phyloP scores from a whole-genome alignment of 257 asterid genomes.

The Galeopsis tetrahit region DNA sequence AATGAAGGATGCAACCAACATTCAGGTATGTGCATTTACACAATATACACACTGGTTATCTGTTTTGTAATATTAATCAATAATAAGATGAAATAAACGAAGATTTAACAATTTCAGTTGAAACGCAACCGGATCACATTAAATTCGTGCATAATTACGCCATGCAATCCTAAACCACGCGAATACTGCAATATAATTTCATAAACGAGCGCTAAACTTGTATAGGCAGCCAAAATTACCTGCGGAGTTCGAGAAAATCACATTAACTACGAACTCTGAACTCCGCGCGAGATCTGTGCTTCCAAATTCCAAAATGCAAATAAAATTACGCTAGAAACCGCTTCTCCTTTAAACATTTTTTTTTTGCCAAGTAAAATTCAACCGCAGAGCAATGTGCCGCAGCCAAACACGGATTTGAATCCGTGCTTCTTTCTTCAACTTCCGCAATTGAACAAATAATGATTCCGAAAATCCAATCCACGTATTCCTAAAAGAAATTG shows the following conservation, averaged over 20 bases:
- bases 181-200: conserved; percentile 14
- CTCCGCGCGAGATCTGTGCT: conserved; percentile 42
- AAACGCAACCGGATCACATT: conserved; percentile 16
- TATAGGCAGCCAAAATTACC: conserved; percentile 33
- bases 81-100: background rate
- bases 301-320: conserved; percentile 23
- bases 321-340: background rate
- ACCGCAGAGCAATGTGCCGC: conserved; percentile 14
- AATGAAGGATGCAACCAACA: conserved; percentile 4
- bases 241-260: conserved; percentile 37
- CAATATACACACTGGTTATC: background rate
- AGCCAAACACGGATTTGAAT: conserved; percentile 26
- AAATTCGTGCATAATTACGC: conserved; percentile 13
- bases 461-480: conserved; percentile 11
- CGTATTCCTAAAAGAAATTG: conserved; percentile 13
- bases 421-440: conserved; percentile 27
- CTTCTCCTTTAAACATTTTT: background rate
- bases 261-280: conserved; percentile 36
- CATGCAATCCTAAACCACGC: conserved; percentile 22
- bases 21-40: background rate
- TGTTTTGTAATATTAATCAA: background rate
- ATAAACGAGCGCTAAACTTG: conserved; percentile 14
- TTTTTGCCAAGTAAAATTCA: background rate
- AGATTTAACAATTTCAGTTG: background rate
- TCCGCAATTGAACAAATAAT: conserved; percentile 16